Percentiles rank a stretch among this genome's conserved stretches.
Conservation (phyloP, 495 filamentous ascomycete genomes). For the Patellaria atrata region DNA sequence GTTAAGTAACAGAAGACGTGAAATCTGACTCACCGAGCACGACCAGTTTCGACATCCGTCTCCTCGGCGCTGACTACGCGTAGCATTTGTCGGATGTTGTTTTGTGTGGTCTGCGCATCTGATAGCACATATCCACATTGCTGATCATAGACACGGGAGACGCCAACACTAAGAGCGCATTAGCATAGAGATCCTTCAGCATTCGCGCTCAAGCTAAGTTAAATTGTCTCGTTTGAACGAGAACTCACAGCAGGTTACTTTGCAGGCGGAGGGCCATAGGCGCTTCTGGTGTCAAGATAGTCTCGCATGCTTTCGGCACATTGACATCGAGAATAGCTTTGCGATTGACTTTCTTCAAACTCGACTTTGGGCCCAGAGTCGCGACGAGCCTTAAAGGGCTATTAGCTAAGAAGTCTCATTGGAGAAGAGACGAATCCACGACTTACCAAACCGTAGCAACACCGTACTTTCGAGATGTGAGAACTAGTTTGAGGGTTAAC, state of each 20-base stretch:
- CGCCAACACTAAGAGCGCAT: constrained; percentile 46
- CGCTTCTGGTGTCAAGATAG: constrained; percentile 68
- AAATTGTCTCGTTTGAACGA: not conserved
- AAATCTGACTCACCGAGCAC: constrained; percentile 43
- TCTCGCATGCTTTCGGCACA: constrained; percentile 70
- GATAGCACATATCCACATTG: constrained; percentile 75
- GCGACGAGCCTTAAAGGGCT: constrained; percentile 88
- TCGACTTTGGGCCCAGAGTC: constrained; percentile 64
- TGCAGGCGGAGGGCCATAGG: constrained; percentile 89
- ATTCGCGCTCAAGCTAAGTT: no score
- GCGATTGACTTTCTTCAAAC: constrained; percentile 59
- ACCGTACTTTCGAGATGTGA: constrained; percentile 76
- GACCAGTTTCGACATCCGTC: constrained; percentile 58
- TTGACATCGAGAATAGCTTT: constrained; percentile 83
- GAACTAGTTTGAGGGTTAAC: constrained; percentile 43
- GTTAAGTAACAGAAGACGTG: not conserved
- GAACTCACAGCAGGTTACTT: constrained; percentile 60
- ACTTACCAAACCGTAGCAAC: constrained; percentile 88
- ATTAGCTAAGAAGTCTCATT: not conserved
- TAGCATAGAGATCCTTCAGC: not conserved
- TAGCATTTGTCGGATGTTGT: constrained; percentile 52
- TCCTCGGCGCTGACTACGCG: constrained; percentile 39
- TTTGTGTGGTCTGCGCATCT: constrained; percentile 64
- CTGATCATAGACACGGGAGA: constrained; percentile 69
- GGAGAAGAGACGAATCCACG: not conserved